These are phyloP conservation scores for Salix caprea DNA, from an alignment of 345 rosid genomes.

Conservation along the genomic window DNA sequence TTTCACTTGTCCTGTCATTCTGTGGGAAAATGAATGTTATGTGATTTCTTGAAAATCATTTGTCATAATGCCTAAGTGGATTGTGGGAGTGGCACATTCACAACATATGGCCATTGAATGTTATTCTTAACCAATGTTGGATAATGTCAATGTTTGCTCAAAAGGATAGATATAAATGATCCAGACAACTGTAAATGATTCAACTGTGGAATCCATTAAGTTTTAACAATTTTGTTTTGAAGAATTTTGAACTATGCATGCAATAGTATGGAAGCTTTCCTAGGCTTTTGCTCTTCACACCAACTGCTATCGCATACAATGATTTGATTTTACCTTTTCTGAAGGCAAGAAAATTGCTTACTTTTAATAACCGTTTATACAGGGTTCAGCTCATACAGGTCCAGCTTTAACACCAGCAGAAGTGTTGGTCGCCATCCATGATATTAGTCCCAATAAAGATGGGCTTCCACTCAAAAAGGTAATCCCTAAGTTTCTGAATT, in stretches of 20 bases:
- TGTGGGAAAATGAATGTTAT: no score
- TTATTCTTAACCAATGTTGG: no score
- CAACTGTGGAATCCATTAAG: background rate
- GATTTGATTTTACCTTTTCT: background rate
- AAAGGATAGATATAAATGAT: no score
- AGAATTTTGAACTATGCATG: no score
- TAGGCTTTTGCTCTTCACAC: background rate
- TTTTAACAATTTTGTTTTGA: background rate
- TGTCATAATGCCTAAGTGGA: no score
- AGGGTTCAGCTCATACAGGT: constrained; percentile 99
- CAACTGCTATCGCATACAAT: background rate
- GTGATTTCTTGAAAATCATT: no score
- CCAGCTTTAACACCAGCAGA: constrained; percentile 98
- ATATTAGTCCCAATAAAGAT: constrained; percentile 77
- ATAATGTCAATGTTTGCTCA: background rate
- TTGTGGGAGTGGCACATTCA: no score
- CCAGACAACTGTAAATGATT: background rate
- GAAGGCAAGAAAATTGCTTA: background rate
- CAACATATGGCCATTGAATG: no score
- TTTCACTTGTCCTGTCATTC: no score
- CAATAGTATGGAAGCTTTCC: no score
- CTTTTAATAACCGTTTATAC: constrained; percentile 24
- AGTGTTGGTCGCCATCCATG: constrained; percentile 94
- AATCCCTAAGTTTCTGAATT: constrained; percentile 1
- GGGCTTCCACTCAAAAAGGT: constrained; percentile 85